Evolutionary conservation across 108 stramenopile genomes (phyloP), one percentile per base, ranked within the genome.

Genomic region (Cyclotella atomus): DNA sequence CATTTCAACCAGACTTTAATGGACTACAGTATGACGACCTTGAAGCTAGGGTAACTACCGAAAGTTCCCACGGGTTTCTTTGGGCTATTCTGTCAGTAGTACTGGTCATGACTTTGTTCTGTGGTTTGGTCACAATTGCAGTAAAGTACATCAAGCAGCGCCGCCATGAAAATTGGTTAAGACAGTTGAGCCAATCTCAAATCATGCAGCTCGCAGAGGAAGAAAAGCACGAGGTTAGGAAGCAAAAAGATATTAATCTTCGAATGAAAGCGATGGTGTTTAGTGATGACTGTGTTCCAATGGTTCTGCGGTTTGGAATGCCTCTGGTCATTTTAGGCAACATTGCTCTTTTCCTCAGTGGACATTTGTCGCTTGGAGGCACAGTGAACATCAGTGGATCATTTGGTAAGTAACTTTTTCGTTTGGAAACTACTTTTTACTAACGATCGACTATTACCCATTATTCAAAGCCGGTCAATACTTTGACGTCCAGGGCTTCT

Each of bases 261-360:
- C 54, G 52, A 23, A 90, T 91, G 65, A 65, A 32, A 10, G 75
- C 90, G 0, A 65, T 94, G 77, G 81, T 83, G 57, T 52, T 14
- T 16, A 89, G 88, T 55, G 10, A 46, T 19, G 81, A 76, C 0
- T 38, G 4, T 24, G 72, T 91, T 28, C 90, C 90, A 9, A 9
- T 68, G 0, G 57, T 75, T 16, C 61, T 90, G 1, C 74, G 89
- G 20, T 64, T 73, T 7, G 44, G 69, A 27, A 80, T 94, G 10
- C 93, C 93, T 0, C 10, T 90, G 20, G 59, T 88, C 20, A 86
- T 94, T 44, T 7, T 94, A 2, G 89, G 73, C 2, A 94, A 91
- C 59, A 85, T 91, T 63, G 88, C 71, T 24, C 81, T 94, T 28
- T 94, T 94, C 53, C 55, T 94, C 20, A 75, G 71, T 54, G 93